Evolutionary conservation across 768 basidiomycete species (phyloP).

Genomic region (Podaxis sp.): DNA sequence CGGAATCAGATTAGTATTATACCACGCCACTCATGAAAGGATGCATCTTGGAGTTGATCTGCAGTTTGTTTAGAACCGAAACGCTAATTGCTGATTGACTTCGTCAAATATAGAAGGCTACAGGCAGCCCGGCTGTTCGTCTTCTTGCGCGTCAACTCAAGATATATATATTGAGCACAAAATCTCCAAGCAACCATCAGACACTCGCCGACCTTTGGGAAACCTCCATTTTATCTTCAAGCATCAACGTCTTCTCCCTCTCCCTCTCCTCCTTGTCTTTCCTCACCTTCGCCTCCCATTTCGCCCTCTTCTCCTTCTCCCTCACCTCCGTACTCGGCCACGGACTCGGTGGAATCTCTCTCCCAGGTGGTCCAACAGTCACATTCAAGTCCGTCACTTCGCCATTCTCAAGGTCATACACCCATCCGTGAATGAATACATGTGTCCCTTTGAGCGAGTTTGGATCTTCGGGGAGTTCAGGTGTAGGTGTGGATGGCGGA

Average conservation of each 20-base stretch:
- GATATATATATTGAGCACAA: not conserved
- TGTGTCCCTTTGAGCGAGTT: conserved; percentile 19
- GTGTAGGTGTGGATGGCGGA: not conserved
- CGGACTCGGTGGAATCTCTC: conserved; percentile 28
- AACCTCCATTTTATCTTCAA: not conserved
- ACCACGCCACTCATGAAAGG: too few relatives aligned
- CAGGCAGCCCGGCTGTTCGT: not conserved
- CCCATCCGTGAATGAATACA: conserved; percentile 54
- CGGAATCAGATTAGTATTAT: too few relatives aligned
- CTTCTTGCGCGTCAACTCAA: not conserved
- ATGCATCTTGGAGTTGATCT: too few relatives aligned
- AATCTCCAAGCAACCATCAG: not conserved
- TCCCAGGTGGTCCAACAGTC: conserved; percentile 35
- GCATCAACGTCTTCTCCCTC: not conserved
- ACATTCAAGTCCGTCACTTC: conserved; percentile 45
- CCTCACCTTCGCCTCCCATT: not conserved
- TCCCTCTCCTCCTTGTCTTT: not conserved
- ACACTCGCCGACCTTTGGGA: not conserved
- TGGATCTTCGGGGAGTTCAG: conserved; percentile 12
- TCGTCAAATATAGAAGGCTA: too few relatives aligned
- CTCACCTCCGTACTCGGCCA: conserved; percentile 15
- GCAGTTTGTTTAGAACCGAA: too few relatives aligned
- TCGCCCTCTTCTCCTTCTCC: conserved; percentile 2
- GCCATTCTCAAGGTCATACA: conserved; percentile 56
- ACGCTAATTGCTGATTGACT: too few relatives aligned